A percentile compares a stretch with the other conserved stretches of the same genome.
These are phyloP conservation scores for Penicillium antarcticum DNA, from an alignment of 495 filamentous ascomycete species.

Conservation along the genomic window DNA sequence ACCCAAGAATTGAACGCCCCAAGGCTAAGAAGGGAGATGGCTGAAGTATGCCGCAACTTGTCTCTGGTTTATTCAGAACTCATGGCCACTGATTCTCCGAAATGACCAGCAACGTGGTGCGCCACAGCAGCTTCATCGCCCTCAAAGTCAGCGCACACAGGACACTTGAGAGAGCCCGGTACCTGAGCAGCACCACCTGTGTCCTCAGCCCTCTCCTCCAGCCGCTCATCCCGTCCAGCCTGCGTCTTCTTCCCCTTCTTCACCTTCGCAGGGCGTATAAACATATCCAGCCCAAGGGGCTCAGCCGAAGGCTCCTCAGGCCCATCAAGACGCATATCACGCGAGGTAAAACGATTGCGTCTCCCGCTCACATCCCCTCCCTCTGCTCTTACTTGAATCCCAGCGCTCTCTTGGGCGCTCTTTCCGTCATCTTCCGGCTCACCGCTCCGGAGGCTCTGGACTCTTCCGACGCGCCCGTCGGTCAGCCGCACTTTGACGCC, in stretches of 20 bases:
- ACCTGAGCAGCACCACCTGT: background rate
- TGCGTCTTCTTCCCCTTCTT: slow-evolving; percentile 7
- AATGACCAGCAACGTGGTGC: slow-evolving; percentile 30
- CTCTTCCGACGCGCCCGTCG: slow-evolving; percentile 66
- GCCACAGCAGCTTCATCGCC: slow-evolving; percentile 28
- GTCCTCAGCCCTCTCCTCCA: background rate
- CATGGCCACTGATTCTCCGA: slow-evolving; percentile 12
- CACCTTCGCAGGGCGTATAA: slow-evolving; percentile 6
- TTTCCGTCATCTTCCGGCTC: background rate
- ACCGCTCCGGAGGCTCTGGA: slow-evolving; percentile 41
- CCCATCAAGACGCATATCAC: slow-evolving; percentile 4
- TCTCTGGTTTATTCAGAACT: too few relatives aligned
- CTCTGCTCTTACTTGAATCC: slow-evolving; percentile 1
- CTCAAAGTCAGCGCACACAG: slow-evolving; percentile 22
- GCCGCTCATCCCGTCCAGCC: background rate
- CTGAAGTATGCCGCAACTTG: too few relatives aligned
- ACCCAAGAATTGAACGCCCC: too few relatives aligned
- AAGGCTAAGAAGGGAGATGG: too few relatives aligned
- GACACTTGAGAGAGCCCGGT: slow-evolving; percentile 9
- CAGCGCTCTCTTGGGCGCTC: background rate
- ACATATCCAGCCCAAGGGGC: slow-evolving; percentile 9
- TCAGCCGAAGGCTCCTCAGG: slow-evolving; percentile 8
- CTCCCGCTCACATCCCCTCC: slow-evolving; percentile 3
- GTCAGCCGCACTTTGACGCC: slow-evolving; percentile 71
- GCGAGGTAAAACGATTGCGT: slow-evolving; percentile 5